These are phyloP conservation scores for Talaromyces sp. DNA, from an alignment of 2,329 filamentous ascomycete genomes.

Conservation along the genomic window DNA sequence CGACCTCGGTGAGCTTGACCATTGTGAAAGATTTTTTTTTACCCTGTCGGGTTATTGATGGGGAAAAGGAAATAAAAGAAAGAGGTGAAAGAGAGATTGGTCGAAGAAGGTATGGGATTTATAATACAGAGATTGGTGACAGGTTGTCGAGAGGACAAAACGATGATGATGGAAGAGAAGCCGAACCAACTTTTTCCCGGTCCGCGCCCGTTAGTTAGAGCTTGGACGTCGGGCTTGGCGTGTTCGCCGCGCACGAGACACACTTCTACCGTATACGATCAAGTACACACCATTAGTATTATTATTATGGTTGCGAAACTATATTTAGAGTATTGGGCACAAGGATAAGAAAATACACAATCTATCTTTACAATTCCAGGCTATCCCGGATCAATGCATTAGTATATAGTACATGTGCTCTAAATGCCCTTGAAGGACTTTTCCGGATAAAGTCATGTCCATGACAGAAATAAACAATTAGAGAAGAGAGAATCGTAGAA, in stretches of 20 bases:
- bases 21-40: constrained; percentile 47
- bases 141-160: constrained; percentile 21
- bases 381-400: neutral
- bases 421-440: neutral
- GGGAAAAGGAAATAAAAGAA: neutral
- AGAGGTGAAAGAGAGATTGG: neutral
- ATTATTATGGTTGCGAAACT: neutral
- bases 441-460: neutral
- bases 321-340: neutral
- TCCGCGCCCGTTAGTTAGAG: constrained; percentile 28
- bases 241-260: neutral
- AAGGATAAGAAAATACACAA: neutral
- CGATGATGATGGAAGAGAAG: constrained; percentile 16
- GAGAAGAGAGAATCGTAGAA: neutral
- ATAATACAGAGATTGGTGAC: constrained; percentile 1
- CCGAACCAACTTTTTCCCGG: constrained; percentile 37
- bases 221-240: constrained; percentile 18
- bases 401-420: constrained; percentile 7
- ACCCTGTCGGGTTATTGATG: neutral
- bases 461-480: neutral
- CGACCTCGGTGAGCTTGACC: constrained; percentile 95
- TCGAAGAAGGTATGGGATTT: neutral
- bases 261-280: too few species aligned
- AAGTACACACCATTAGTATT: neutral
- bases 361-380: constrained; percentile 3